Conservation (phyloP, 116 monocot species). For the Iris pallida region DNA sequence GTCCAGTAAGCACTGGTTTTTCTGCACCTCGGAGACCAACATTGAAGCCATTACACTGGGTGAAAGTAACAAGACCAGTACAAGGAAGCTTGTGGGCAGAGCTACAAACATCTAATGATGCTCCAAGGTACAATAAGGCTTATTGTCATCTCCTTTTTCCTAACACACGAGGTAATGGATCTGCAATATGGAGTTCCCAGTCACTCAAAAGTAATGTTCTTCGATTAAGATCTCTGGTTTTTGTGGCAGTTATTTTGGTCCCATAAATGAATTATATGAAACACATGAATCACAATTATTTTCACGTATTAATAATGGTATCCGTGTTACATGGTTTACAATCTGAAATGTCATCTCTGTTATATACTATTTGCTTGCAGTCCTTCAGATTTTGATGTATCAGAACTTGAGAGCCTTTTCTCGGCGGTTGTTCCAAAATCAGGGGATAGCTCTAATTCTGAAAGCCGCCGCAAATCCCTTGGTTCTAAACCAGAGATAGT, state of each 20-base stretch:
- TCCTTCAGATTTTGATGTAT: slow-evolving; percentile 59
- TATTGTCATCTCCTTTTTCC: background rate
- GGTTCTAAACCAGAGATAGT: slow-evolving; percentile 69
- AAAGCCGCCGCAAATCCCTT: slow-evolving; percentile 40
- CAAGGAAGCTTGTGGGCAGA: slow-evolving; percentile 79
- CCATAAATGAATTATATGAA: background rate
- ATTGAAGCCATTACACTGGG: slow-evolving; percentile 68
- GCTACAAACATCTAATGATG: slow-evolving; percentile 45
- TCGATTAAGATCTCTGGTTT: background rate
- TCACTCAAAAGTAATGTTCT: background rate
- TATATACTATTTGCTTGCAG: slow-evolving; percentile 19
- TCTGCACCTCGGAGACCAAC: slow-evolving; percentile 34
- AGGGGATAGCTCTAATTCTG: slow-evolving; percentile 29
- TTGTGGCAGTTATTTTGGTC: background rate
- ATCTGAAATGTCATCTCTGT: background rate
- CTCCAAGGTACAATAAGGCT: slow-evolving; percentile 24
- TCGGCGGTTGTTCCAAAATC: slow-evolving; percentile 48
- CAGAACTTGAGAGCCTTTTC: slow-evolving; percentile 58
- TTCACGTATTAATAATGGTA: background rate
- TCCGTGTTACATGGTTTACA: background rate
- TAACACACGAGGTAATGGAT: background rate
- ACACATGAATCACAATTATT: background rate
- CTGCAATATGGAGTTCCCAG: no score
- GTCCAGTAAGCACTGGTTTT: slow-evolving; percentile 18
- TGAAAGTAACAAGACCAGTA: slow-evolving; percentile 63